Percentiles rank a stretch among this genome's conserved stretches.
Conservation (phyloP, 2,329 filamentous ascomycete species). For the Diplodia intermedia region DNA sequence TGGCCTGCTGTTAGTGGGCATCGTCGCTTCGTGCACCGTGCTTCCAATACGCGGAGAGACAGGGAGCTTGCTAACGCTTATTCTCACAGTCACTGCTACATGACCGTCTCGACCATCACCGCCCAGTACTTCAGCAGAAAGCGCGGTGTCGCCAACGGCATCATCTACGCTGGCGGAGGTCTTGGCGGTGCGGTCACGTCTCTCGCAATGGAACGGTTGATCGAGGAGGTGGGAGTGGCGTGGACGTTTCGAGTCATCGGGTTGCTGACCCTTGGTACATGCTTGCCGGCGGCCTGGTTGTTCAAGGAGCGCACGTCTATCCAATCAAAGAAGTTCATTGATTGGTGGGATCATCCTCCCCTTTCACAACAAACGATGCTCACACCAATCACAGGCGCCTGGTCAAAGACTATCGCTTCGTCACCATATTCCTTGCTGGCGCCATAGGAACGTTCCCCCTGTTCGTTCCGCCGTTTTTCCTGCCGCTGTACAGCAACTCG, state of each 20-base stretch:
- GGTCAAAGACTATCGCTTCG: slow-evolving; percentile 61
- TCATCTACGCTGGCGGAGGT: slow-evolving; percentile 62
- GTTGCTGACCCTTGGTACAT: slow-evolving; percentile 60
- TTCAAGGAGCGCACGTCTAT: slow-evolving; percentile 56
- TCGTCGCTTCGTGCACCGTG: slow-evolving; percentile 23
- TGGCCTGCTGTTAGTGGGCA: slow-evolving; percentile 22
- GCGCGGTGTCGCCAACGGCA: slow-evolving; percentile 63
- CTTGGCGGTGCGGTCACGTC: slow-evolving; percentile 63
- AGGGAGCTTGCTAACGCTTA: slow-evolving; percentile 21
- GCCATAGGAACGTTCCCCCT: slow-evolving; percentile 66
- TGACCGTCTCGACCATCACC: slow-evolving; percentile 37
- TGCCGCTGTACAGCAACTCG: slow-evolving; percentile 63
- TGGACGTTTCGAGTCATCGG: slow-evolving; percentile 64
- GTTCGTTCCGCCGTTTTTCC: slow-evolving; percentile 67
- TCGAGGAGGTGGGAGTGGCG: slow-evolving; percentile 53
- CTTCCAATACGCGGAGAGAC: slow-evolving; percentile 17
- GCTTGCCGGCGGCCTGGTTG: slow-evolving; percentile 62
- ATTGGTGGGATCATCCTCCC: slow-evolving; percentile 52
- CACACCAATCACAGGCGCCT: slow-evolving; percentile 50
- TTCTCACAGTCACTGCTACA: slow-evolving; percentile 22
- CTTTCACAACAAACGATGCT: slow-evolving; percentile 12
- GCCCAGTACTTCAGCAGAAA: slow-evolving; percentile 63
- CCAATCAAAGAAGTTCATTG: slow-evolving; percentile 51
- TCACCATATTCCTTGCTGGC: slow-evolving; percentile 61
- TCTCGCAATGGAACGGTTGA: slow-evolving; percentile 58